Conservation (phyloP, 495 filamentous ascomycete genomes). For the Xanthoparmelia taractica region DNA sequence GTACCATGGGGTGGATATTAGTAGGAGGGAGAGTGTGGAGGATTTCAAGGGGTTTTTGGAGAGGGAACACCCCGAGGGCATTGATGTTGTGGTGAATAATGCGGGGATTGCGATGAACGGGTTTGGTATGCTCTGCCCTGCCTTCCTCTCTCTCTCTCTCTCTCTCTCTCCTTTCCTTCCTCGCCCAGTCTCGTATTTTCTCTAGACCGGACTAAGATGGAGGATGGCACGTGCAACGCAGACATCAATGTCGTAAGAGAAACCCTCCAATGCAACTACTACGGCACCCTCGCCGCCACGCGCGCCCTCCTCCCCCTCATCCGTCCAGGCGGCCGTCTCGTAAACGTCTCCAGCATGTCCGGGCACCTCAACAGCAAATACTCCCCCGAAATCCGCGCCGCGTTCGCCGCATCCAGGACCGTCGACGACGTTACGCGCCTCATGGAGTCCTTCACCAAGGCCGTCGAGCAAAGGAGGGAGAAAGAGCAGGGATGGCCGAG, state of each 20-base stretch:
- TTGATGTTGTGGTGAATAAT: constrained; percentile 47
- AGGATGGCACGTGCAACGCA: too few species aligned
- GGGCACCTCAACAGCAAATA: constrained; percentile 38
- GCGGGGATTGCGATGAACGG: constrained; percentile 37
- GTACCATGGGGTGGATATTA: constrained; percentile 40
- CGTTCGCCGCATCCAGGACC: constrained; percentile 33
- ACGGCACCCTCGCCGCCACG: constrained; percentile 38
- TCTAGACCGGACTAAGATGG: too few species aligned
- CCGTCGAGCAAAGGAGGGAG: constrained; percentile 35
- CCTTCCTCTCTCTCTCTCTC: background rate
- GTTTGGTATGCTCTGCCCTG: constrained; percentile 24
- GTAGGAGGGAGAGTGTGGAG: constrained; percentile 34
- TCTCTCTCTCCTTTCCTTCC: too few species aligned
- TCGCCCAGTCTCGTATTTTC: too few species aligned
- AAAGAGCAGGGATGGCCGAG: constrained; percentile 40
- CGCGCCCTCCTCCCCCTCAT: constrained; percentile 38
- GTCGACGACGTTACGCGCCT: constrained; percentile 35
- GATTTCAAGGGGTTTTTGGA: constrained; percentile 35
- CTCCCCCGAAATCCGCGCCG: constrained; percentile 28
- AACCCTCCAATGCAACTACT: constrained; percentile 43
- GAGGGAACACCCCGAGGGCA: constrained; percentile 38
- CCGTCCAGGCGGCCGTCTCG: constrained; percentile 34
- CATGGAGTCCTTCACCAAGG: constrained; percentile 38
- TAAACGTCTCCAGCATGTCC: constrained; percentile 39
- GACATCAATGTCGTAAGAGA: constrained; percentile 41